A percentile compares a stretch with the other conserved stretches of the same genome.
phyloP scores from a whole-genome alignment of 148 eudicot species.

The Mesembryanthemum crystallinum region DNA sequence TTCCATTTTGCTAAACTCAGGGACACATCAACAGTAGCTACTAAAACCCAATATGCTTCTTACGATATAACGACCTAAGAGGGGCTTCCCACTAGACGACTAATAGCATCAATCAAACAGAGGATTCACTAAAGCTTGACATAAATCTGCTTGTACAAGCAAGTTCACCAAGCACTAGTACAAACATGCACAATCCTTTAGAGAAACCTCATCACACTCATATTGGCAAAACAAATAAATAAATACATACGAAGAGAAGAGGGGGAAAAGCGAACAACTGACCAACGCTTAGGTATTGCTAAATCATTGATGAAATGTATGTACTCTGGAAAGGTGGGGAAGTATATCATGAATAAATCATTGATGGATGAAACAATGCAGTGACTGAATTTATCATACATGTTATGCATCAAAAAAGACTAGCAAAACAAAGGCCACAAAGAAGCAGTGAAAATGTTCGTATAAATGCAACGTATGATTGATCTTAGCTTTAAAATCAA shows the following conservation, averaged over 20 bases:
- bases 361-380: not conserved
- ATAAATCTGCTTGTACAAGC: not conserved
- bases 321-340: not conserved
- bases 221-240: not conserved
- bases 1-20: not conserved
- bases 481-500: not conserved
- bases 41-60: not conserved
- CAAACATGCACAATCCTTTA: not conserved
- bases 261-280: too few species aligned
- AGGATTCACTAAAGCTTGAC: not conserved
- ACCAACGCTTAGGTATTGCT: not conserved
- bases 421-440: not conserved
- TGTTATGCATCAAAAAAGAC: not conserved
- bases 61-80: not conserved
- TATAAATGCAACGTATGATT: not conserved
- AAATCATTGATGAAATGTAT: not conserved
- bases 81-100: not conserved
- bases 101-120: not conserved
- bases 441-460: not conserved
- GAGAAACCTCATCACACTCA: slow-evolving; percentile 3
- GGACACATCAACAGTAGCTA: not conserved
- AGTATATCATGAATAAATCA: not conserved
- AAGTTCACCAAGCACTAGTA: not conserved
- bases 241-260: not conserved
- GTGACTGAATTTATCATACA: not conserved